phyloP scores from a whole-genome alignment of 1,284 basidiomycete species.

The Fistulina hepatica region DNA sequence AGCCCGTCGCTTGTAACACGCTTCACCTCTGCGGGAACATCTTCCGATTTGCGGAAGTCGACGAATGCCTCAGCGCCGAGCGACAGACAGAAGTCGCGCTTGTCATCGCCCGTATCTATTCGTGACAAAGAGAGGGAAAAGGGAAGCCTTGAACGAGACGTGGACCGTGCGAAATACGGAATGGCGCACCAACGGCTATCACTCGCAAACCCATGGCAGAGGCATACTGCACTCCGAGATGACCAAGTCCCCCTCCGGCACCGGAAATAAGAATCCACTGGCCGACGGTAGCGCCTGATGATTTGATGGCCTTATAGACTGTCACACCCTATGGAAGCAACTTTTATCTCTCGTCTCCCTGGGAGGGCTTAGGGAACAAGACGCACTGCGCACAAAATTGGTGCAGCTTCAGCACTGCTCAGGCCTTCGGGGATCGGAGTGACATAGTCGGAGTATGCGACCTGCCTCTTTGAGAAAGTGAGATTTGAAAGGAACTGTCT shows the following conservation, averaged over 20 bases:
- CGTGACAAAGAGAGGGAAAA: too few relatives aligned
- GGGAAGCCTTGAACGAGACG: too few relatives aligned
- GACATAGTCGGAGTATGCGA: slow-evolving; percentile 50
- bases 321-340: slow-evolving; percentile 43
- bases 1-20: slow-evolving; percentile 47
- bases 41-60: slow-evolving; percentile 50
- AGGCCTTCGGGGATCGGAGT: slow-evolving; percentile 52
- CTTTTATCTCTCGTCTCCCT: slow-evolving; percentile 8
- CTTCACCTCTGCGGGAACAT: slow-evolving; percentile 41
- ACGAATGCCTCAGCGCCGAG: slow-evolving; percentile 64
- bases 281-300: slow-evolving; percentile 39
- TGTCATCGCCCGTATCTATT: slow-evolving; percentile 52
- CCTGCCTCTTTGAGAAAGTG: slow-evolving; percentile 20
- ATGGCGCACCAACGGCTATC: slow-evolving; percentile 47
- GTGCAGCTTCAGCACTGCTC: slow-evolving; percentile 47
- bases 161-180: background rate
- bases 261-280: slow-evolving; percentile 64
- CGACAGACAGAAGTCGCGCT: slow-evolving; percentile 43
- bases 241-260: slow-evolving; percentile 52
- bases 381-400: slow-evolving; percentile 56
- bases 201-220: slow-evolving; percentile 54
- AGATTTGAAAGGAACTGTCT: background rate
- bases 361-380: background rate
- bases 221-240: slow-evolving; percentile 59
- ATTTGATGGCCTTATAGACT: slow-evolving; percentile 61